phyloP scores from a whole-genome alignment of 345 rosid species.

The Lepidium didymum region DNA sequence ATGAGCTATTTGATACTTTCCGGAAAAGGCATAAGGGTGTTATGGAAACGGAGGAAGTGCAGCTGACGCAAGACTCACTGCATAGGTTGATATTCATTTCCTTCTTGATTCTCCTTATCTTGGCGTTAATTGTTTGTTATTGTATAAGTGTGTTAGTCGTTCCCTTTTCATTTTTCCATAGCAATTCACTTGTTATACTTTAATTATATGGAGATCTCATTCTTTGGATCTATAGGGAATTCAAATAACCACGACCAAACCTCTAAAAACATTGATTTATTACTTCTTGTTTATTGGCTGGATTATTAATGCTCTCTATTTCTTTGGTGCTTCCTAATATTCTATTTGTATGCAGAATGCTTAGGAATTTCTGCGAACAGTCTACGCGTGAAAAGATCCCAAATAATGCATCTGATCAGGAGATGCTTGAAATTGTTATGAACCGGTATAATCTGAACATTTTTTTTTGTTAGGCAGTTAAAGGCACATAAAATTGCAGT shows the following conservation, averaged over 20 bases:
- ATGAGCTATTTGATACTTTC: constrained; percentile 93
- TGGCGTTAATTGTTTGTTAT: not conserved
- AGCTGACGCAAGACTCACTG: constrained; percentile 72
- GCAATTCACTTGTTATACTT: not conserved
- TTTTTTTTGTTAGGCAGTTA: not conserved
- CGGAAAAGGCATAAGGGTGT: constrained; percentile 89
- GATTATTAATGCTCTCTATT: not conserved
- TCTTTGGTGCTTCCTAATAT: not conserved
- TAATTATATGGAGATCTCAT: not conserved
- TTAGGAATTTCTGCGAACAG: constrained; percentile 80
- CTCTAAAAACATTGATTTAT: not conserved
- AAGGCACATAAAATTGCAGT: not conserved
- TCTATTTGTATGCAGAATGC: constrained; percentile 58
- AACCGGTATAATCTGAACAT: constrained; percentile 43
- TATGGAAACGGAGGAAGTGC: constrained; percentile 86
- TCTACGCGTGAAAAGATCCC: constrained; percentile 60
- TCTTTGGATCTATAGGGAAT: not conserved
- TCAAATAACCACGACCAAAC: not conserved
- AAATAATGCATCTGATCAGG: constrained; percentile 75
- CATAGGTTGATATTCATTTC: constrained; percentile 46
- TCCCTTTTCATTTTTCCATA: not conserved
- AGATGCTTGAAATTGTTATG: constrained; percentile 94
- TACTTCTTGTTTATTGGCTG: not conserved
- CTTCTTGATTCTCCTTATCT: constrained; percentile 1
- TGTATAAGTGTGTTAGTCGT: not conserved